Conservation (phyloP, 345 rosid genomes). For the Psidium guajava region DNA sequence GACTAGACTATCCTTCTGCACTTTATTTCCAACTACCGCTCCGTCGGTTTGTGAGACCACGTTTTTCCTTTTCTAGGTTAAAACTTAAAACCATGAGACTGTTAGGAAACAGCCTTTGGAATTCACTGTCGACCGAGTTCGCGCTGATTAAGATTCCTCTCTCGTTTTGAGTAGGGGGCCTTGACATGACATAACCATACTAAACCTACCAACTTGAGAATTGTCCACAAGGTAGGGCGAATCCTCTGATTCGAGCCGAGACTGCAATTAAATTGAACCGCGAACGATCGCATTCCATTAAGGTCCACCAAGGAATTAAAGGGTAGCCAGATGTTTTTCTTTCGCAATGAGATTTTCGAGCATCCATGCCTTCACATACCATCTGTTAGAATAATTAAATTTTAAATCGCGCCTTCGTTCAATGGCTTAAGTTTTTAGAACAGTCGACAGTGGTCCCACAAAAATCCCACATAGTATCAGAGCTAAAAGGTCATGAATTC, state of each 20-base stretch:
- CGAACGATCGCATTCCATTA: background rate
- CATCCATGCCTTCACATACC: accelerated
- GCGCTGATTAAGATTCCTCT: background rate
- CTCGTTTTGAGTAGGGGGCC: background rate
- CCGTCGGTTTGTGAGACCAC: background rate
- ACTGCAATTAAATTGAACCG: background rate
- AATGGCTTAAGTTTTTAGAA: too few species aligned
- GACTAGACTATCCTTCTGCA: background rate
- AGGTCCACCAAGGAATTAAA: background rate
- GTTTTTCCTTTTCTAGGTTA: background rate
- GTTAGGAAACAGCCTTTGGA: background rate
- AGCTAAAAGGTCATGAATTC: too few species aligned
- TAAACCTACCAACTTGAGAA: background rate
- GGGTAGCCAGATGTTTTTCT: background rate
- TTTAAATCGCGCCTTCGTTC: too few species aligned
- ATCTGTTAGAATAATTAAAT: too few species aligned
- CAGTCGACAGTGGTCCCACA: too few species aligned
- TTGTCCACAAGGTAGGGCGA: background rate
- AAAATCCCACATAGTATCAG: too few species aligned
- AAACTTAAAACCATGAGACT: background rate
- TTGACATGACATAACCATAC: background rate
- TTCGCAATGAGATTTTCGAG: background rate
- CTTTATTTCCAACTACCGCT: background rate
- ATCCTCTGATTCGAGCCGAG: background rate
- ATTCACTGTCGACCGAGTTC: too few species aligned